Evolutionary conservation across 352 stramenopile genomes (phyloP), one percentile per base, ranked within the genome.

Genomic region (Pythium dissotocum): DNA sequence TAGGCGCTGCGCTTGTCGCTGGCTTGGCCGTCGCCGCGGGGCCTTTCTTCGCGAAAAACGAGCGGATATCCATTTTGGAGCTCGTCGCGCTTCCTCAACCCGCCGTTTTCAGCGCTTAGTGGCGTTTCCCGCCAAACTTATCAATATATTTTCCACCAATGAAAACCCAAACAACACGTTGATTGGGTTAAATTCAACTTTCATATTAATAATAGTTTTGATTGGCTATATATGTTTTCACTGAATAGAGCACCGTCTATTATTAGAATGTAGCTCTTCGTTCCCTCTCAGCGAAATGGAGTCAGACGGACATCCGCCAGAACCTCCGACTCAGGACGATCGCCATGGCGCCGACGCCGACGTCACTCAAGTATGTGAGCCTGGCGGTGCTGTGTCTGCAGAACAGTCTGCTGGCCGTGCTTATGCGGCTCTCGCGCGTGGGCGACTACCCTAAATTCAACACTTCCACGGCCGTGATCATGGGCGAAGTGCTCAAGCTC

Each of bases 381-480:
- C 79, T 94, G 21, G 80, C 75, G 52, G 76, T 94, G 57, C 76
- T 94, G n/a, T 94, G 86, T 58, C 74, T 92, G 62, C 86, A 94
- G 73, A 94, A 92, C 74, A 90, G 80, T 24, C 71, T 90, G 18
- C 63, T 92, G 60, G 86, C 78, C 42, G 83, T 92, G 63, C 79
- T 94, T 64, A 92, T 94, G 86, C 82, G 86, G 48, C 86, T 94
- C 62, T 94, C 86, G 49, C 77, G 86, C 51, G 82, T 92, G 12
- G 84, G 86, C 61, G 72, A 90, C 69, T 75, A 75, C 57, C 73
- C 84, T 18, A 85, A 87, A 52, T 94, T 91, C 67, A 91, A 92
- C 61, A 73, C 83, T 1, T 83, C 82, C 32, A 94, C 85, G 10
- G 85, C 85, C 51, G 85, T 94, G 33, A 81, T 92, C 66, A 75